A percentile compares a stretch with the other conserved stretches of the same genome.
phyloP scores from a whole-genome alignment of 2,329 filamentous ascomycete genomes.

The Aspergillus sp. region DNA sequence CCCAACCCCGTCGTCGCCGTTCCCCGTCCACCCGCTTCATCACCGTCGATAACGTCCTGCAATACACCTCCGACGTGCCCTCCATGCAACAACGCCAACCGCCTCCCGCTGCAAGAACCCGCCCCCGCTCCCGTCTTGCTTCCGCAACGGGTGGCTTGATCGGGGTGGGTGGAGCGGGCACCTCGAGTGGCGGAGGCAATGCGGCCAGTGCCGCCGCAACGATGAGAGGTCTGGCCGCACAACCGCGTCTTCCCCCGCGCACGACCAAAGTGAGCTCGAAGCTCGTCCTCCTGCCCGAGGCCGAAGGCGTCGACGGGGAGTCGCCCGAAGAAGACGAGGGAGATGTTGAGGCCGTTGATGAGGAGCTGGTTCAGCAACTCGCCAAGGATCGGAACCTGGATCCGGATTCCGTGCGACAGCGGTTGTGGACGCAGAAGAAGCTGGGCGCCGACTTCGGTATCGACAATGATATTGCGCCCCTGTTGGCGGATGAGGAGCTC shows the following conservation, averaged over 20 bases:
- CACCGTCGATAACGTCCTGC: slow-evolving; percentile 88
- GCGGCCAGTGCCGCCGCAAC: slow-evolving; percentile 53
- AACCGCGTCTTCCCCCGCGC: slow-evolving; percentile 70
- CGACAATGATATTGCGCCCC: slow-evolving; percentile 51
- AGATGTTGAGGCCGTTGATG: slow-evolving; percentile 29
- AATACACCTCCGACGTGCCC: slow-evolving; percentile 90
- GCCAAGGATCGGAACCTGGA: slow-evolving; percentile 33
- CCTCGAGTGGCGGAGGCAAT: slow-evolving; percentile 27
- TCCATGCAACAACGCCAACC: slow-evolving; percentile 84
- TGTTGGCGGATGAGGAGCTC: slow-evolving; percentile 59
- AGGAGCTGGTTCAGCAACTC: slow-evolving; percentile 35
- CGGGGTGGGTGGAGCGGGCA: slow-evolving; percentile 42
- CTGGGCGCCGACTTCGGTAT: slow-evolving; percentile 55
- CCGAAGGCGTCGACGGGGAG: slow-evolving; percentile 38
- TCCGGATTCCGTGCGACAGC: slow-evolving; percentile 32
- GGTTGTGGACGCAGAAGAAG: slow-evolving; percentile 30
- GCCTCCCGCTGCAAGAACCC: slow-evolving; percentile 37
- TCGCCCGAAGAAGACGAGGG: slow-evolving; percentile 22
- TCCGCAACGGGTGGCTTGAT: slow-evolving; percentile 31
- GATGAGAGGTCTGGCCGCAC: slow-evolving; percentile 55
- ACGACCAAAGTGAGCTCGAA: slow-evolving; percentile 96
- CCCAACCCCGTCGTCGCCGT: slow-evolving; percentile 28
- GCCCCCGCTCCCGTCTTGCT: slow-evolving; percentile 32
- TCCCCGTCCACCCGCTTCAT: slow-evolving; percentile 67
- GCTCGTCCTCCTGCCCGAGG: slow-evolving; percentile 88